Evolutionary conservation across 768 basidiomycete genomes (phyloP).

Genomic region (Lactarius quietus): DNA sequence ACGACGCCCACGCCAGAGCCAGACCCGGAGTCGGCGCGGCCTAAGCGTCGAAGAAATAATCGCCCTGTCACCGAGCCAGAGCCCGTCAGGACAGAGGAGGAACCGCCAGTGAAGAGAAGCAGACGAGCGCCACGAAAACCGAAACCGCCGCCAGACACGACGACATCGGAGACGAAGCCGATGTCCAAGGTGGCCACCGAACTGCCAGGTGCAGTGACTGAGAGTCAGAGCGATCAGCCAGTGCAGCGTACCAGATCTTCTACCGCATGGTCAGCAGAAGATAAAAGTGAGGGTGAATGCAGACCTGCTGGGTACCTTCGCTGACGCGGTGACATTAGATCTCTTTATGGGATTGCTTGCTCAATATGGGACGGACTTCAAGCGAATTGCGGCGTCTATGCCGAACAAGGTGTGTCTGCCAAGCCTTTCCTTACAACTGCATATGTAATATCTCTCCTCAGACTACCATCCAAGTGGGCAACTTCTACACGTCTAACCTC

Average conservation of each 20-base stretch:
- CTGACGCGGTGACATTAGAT: slow-evolving; percentile 32
- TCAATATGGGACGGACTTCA: slow-evolving; percentile 64
- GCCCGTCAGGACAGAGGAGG: slow-evolving; percentile 12
- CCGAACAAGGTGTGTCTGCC: slow-evolving; percentile 49
- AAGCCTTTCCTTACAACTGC: background rate
- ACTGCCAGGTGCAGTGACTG: background rate
- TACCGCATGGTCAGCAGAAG: slow-evolving; percentile 59
- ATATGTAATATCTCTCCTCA: slow-evolving; percentile 26
- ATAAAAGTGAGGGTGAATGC: slow-evolving; percentile 48
- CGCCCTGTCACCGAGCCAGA: slow-evolving; percentile 30
- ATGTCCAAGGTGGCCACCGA: slow-evolving; percentile 5
- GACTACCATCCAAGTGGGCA: slow-evolving; percentile 55
- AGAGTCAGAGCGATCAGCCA: slow-evolving; percentile 1
- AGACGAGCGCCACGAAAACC: background rate
- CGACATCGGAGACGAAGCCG: slow-evolving; percentile 3
- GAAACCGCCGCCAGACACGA: background rate
- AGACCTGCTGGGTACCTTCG: slow-evolving; percentile 19
- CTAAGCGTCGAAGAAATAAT: slow-evolving; percentile 32
- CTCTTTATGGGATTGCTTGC: slow-evolving; percentile 53
- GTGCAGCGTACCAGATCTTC: slow-evolving; percentile 3
- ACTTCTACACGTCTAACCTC: slow-evolving; percentile 47
- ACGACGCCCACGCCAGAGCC: slow-evolving; percentile 70
- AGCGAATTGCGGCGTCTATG: slow-evolving; percentile 65
- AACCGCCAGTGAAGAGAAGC: slow-evolving; percentile 15
- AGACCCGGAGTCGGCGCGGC: slow-evolving; percentile 39